Evolutionary conservation across 1,284 basidiomycete species (phyloP).

Genomic region (Cronartium quercuum): DNA sequence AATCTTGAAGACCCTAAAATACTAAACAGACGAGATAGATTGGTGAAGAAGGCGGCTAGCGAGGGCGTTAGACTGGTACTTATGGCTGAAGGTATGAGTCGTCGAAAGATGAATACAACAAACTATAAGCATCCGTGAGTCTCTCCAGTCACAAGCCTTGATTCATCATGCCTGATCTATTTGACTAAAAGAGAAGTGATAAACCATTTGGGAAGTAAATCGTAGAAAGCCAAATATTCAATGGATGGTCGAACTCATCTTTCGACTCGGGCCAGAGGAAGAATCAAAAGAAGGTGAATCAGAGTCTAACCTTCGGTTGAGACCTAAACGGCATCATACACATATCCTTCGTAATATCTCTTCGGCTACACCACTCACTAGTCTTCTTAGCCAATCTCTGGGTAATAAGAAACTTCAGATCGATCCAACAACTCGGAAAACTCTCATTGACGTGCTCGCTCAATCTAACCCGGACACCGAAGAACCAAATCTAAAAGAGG

Average conservation of each 20-base stretch:
- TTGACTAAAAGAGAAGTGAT: background rate
- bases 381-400: conserved; percentile 15
- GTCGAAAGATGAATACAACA: conserved; percentile 18
- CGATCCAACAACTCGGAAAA: background rate
- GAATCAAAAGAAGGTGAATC: background rate
- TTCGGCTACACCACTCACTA: conserved; percentile 7
- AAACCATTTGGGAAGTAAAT: background rate
- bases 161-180: background rate
- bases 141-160: background rate
- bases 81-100: conserved; percentile 29
- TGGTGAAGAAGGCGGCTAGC: conserved; percentile 1
- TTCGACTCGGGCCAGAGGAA: background rate
- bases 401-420: conserved; percentile 23
- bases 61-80: conserved; percentile 8
- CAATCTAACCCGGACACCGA: background rate
- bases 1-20: background rate
- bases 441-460: background rate
- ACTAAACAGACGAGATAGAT: background rate
- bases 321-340: background rate
- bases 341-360: conserved; percentile 22
- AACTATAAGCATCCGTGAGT: conserved; percentile 25
- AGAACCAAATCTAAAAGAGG: background rate
- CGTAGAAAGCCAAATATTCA: conserved; percentile 11
- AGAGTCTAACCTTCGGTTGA: background rate
- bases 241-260: conserved; percentile 31